Percentiles rank a stretch among this genome's conserved stretches.
Evolutionary conservation across 2,329 filamentous ascomycete genomes (phyloP).

Genomic region (Sarocladium kiliense): DNA sequence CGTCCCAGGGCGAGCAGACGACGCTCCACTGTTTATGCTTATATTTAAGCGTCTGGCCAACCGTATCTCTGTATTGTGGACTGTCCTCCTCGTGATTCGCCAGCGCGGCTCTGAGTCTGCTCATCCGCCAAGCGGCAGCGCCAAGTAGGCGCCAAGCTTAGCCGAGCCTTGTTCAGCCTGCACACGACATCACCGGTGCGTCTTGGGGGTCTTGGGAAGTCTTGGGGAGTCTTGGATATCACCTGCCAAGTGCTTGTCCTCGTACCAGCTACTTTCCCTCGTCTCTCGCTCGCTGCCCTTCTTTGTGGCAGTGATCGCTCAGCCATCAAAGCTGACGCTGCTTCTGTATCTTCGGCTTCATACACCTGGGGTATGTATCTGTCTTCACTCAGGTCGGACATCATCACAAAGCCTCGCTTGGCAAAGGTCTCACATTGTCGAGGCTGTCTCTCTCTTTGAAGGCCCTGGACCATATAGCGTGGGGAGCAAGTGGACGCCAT

Average conservation of each 20-base stretch:
- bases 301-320: too few species aligned
- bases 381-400: background rate
- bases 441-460: background rate
- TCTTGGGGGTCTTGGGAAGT: background rate
- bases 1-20: background rate
- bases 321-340: too few species aligned
- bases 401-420: background rate
- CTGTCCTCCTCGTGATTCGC: background rate
- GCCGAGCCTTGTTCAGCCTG: slow-evolving; percentile 4
- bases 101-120: background rate
- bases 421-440: background rate
- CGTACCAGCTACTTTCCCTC: background rate
- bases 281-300: too few species aligned
- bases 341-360: too few species aligned
- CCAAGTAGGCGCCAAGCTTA: slow-evolving; percentile 3
- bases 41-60: slow-evolving; percentile 6
- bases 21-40: slow-evolving; percentile 2
- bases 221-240: background rate
- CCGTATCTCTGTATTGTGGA: slow-evolving; percentile 1
- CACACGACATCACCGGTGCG: background rate
- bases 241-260: background rate
- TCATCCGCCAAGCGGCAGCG: background rate
- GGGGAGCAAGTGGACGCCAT: background rate
- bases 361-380: too few species aligned
- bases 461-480: background rate